A percentile compares a stretch with the other conserved stretches of the same genome.
phyloP scores from a whole-genome alignment of 768 basidiomycete genomes.

The Podaxis pistillaris region DNA sequence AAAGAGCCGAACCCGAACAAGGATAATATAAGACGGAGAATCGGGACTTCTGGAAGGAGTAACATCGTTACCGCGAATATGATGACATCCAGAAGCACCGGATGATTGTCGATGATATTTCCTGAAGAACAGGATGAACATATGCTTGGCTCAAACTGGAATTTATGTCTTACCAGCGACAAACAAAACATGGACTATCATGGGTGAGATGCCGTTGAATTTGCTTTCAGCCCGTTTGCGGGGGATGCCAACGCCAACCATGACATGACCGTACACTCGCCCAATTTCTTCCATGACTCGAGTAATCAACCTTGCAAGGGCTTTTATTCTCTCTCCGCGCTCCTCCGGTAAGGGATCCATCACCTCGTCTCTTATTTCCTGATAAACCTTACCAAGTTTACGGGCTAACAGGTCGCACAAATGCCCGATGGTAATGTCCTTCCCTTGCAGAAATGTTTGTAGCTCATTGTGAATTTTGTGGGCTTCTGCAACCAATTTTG shows the following conservation, averaged over 20 bases:
- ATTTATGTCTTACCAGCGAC: constrained; percentile 8
- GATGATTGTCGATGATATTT: constrained; percentile 35
- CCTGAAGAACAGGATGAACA: constrained; percentile 21
- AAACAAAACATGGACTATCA: background rate
- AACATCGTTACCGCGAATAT: constrained; percentile 21
- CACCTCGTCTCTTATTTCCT: constrained; percentile 11
- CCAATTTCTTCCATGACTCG: constrained; percentile 2
- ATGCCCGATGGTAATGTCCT: background rate
- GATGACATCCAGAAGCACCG: constrained; percentile 24
- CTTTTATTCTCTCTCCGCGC: background rate
- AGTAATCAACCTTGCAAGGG: constrained; percentile 1
- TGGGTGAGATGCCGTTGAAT: background rate
- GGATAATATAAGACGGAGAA: constrained; percentile 29
- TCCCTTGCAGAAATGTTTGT: background rate
- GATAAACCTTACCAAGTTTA: background rate
- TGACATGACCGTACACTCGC: constrained; percentile 1
- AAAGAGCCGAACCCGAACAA: constrained; percentile 33
- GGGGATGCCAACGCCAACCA: constrained; percentile 4
- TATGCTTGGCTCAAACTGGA: too few species aligned
- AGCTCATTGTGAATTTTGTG: background rate
- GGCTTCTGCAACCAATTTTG: background rate
- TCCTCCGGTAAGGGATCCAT: constrained; percentile 12
- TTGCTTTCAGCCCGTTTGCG: constrained; percentile 6
- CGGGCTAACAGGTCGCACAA: background rate
- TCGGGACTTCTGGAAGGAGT: constrained; percentile 27